phyloP scores from a whole-genome alignment of 2,329 filamentous ascomycete genomes.

The Claviceps arundinis region DNA sequence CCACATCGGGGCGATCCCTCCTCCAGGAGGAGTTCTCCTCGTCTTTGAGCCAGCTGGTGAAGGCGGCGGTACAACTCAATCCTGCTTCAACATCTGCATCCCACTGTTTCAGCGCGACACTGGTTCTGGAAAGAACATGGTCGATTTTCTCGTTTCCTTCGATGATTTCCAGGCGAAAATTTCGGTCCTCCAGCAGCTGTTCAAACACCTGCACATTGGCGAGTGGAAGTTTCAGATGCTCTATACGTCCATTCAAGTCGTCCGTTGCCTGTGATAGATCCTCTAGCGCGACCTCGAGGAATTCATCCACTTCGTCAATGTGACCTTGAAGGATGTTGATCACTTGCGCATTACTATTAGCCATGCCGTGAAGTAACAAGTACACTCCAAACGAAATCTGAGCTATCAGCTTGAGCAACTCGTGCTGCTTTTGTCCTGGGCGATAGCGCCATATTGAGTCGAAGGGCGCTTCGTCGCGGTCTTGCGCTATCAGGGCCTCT shows the following conservation, averaged over 20 bases:
- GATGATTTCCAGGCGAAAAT: constrained; percentile 70
- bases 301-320: constrained; percentile 87
- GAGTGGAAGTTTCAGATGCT: constrained; percentile 70
- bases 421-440: constrained; percentile 66
- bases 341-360: constrained; percentile 80
- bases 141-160: constrained; percentile 86
- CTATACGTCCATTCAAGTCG: constrained; percentile 70
- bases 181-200: constrained; percentile 71
- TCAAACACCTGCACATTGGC: constrained; percentile 74
- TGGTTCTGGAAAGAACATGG: constrained; percentile 72
- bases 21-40: constrained; percentile 50
- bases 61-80: constrained; percentile 59
- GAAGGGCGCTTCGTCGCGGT: constrained; percentile 56
- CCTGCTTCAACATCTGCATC: constrained; percentile 70
- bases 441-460: constrained; percentile 65
- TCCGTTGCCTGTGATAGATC: constrained; percentile 67
- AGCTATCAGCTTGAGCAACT: constrained; percentile 77
- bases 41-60: constrained; percentile 60
- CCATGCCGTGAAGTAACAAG: constrained; percentile 68
- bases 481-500: constrained; percentile 53
- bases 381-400: constrained; percentile 93
- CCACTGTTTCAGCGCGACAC: constrained; percentile 60
- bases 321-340: constrained; percentile 81
- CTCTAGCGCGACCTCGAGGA: constrained; percentile 73
- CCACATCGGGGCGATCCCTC: constrained; percentile 46